A percentile compares a stretch with the other conserved stretches of the same genome.
Evolutionary conservation across 208 protist genomes (phyloP).

Genomic region (Trypanosoma caninum): DNA sequence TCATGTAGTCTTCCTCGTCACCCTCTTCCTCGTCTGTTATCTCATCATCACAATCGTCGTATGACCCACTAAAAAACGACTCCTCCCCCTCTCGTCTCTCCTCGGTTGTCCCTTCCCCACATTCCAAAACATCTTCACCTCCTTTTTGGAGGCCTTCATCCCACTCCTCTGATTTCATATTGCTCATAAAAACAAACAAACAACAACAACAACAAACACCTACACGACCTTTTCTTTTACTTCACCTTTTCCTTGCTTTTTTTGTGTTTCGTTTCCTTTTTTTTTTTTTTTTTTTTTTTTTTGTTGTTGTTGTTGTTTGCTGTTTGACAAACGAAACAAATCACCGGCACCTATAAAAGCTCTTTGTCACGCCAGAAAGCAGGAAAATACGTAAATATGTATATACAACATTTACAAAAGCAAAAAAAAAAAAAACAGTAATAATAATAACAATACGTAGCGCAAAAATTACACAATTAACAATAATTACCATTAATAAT

Average conservation of each 20-base stretch:
- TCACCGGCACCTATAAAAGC: too few species aligned
- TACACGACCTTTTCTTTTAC: not conserved
- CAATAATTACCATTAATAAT: too few species aligned
- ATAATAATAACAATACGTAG: not conserved
- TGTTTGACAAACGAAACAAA: too few species aligned
- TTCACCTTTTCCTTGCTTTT: not conserved
- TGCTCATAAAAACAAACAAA: slow-evolving; percentile 17
- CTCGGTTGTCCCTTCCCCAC: not conserved
- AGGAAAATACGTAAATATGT: too few species aligned
- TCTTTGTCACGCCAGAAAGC: too few species aligned
- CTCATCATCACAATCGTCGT: slow-evolving; percentile 29
- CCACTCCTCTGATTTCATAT: not conserved
- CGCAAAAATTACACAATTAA: too few species aligned
- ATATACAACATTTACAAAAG: too few species aligned
- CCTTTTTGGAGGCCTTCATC: not conserved
- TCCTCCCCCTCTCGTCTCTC: slow-evolving; percentile 4
- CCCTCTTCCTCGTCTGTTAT: slow-evolving; percentile 27
- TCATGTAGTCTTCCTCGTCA: slow-evolving; percentile 15
- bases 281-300: slow-evolving; percentile 10
- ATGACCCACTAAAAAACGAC: not conserved
- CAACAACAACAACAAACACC: not conserved
- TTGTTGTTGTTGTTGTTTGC: not conserved
- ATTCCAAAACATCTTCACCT: not conserved
- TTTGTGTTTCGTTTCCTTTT: not conserved
- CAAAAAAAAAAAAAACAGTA: slow-evolving; percentile 6